phyloP scores from a whole-genome alignment of 305 asterid species.

The Solanum chacoense region DNA sequence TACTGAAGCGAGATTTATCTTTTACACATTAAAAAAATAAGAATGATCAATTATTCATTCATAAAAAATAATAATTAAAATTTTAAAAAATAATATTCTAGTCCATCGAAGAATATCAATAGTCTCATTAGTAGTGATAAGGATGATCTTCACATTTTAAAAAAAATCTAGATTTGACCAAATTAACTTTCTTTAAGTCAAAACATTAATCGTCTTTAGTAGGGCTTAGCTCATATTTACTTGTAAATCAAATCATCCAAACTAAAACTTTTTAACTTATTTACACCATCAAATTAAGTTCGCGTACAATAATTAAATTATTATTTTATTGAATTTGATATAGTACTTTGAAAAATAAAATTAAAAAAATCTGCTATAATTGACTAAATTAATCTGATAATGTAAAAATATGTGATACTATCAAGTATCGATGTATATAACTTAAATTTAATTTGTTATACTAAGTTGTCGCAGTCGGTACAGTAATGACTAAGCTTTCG shows the following conservation, averaged over 20 bases:
- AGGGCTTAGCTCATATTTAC: background rate
- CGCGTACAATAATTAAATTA: background rate
- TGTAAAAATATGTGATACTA: fast-evolving
- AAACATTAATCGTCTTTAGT: background rate
- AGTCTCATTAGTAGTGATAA: background rate
- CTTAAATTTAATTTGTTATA: background rate
- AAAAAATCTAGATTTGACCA: background rate
- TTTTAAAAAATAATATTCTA: background rate
- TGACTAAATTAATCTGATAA: background rate
- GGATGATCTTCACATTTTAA: background rate
- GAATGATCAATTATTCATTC: background rate
- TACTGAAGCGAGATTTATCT: too few relatives aligned
- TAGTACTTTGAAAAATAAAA: background rate
- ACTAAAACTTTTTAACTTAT: background rate
- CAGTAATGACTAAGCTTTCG: background rate
- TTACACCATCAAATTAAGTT: background rate
- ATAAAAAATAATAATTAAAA: background rate
- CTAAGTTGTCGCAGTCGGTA: background rate
- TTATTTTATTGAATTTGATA: background rate
- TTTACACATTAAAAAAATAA: background rate
- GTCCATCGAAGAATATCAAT: background rate
- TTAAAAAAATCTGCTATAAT: background rate
- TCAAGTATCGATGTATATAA: background rate
- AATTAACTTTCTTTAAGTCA: background rate
- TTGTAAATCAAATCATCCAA: background rate